These are phyloP conservation scores for Neoboletus magnificus DNA, from an alignment of 768 basidiomycete species.

Conservation along the genomic window DNA sequence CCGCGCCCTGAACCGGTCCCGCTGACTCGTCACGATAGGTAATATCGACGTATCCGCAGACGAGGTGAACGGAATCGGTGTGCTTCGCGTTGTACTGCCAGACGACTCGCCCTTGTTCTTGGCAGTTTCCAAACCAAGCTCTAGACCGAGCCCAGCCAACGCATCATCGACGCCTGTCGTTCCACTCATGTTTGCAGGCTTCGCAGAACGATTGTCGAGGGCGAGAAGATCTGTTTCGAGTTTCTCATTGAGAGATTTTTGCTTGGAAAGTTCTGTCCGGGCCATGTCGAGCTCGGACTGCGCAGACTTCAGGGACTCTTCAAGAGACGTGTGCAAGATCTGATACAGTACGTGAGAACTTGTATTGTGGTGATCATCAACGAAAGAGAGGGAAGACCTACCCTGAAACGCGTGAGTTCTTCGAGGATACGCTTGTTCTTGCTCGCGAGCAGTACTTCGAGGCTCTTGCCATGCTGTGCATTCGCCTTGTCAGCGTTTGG, in stretches of 20 bases:
- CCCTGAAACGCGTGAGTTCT: constrained; percentile 88
- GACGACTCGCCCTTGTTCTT: constrained; percentile 22
- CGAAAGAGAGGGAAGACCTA: constrained; percentile 28
- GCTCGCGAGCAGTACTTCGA: constrained; percentile 85
- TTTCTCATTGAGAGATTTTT: constrained; percentile 79
- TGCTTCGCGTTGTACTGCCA: constrained; percentile 39
- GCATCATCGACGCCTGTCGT: constrained; percentile 45
- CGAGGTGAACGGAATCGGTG: constrained; percentile 67
- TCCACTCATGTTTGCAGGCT: constrained; percentile 23
- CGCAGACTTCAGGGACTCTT: constrained; percentile 57
- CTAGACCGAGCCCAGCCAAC: constrained; percentile 71
- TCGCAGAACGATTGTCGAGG: constrained; percentile 52
- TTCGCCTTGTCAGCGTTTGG: constrained; percentile 88
- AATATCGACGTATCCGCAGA: constrained; percentile 91
- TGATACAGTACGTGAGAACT: constrained; percentile 27
- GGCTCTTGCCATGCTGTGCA: constrained; percentile 69
- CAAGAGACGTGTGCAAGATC: constrained; percentile 83
- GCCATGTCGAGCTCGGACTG: constrained; percentile 57
- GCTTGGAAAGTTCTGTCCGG: constrained; percentile 69
- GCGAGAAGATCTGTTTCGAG: constrained; percentile 89
- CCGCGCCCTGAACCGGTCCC: constrained; percentile 95
- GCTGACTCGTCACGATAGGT: constrained; percentile 97
- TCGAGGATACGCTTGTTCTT: constrained; percentile 94
- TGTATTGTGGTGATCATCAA: neutral
- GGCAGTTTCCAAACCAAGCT: constrained; percentile 26